Base-by-base conservation (phyloP, 305 asterid species). In the Fraxinus albicans region DNA sequence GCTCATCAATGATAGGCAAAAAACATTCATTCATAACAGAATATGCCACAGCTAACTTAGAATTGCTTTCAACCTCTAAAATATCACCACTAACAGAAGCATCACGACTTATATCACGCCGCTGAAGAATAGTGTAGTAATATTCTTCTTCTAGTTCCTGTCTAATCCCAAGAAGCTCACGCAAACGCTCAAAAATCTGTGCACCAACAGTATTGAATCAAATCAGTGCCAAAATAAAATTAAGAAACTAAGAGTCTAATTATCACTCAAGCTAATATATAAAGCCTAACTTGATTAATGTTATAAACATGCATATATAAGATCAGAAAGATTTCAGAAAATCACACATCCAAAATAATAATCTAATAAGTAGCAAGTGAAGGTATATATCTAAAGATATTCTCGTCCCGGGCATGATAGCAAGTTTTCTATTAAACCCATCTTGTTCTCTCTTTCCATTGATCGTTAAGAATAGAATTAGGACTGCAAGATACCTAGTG, bases 21-120 rank as follows among this genome's bases (percentile, higher is more conserved):
- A 95, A 97, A 80, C 98, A 93, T 86, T 97, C 98, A 83, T 97
- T 93, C 93, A 97, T 89, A 79, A 95, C 86, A 50, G 91, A 85
- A 82, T 85, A 90, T 13, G 98, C 97, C 81, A 95, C 89, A 80
- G 98, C 99, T 78, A 95, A 88, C 86, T 93, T 95, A 79, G 97
- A 91, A 88, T 95, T 94, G 90, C 91, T 87, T 85, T 89, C 97
- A 13, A 93, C 81, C 83, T 84, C 83, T 38, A 79, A 80, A 79
- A 83, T 86, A 86, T 89, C 88, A 70, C 77, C 87, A 83, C 78
- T 67, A 53, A 67, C 74, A 75, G 89, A 79, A 44, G 80, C 80
- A 85, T 91, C 92, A 40, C 78, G 77, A 79, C 79, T 84, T 85
- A 89, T 88, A 84, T 82, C 90, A 77, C 84, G 88, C 80, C 87